Conservation (phyloP, 345 rosid species). For the Aurinia saxatilis region DNA sequence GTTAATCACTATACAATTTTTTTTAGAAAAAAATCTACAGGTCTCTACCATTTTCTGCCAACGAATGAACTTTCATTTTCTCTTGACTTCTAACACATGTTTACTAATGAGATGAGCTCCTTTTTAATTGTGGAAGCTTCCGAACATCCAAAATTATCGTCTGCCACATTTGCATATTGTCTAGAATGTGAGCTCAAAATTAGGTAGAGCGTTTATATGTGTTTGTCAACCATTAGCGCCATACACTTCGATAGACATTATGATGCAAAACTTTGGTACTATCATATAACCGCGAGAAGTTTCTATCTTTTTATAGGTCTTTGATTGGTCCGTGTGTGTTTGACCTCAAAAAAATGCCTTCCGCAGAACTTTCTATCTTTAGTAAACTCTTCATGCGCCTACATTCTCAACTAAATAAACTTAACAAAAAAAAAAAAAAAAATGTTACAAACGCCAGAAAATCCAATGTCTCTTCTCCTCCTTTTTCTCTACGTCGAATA, state of each 20-base stretch:
- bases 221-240: no score
- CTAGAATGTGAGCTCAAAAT: neutral
- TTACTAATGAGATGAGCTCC: no score
- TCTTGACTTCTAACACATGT: no score
- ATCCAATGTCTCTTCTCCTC: constrained; percentile 21
- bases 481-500: constrained; percentile 15
- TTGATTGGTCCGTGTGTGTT: constrained; percentile 16
- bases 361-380: constrained; percentile 15
- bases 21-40: no score
- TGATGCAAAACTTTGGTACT: no score
- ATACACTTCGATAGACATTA: no score
- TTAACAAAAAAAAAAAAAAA: constrained; percentile 19
- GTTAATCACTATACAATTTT: no score
- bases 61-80: no score
- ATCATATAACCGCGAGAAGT: no score
- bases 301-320: constrained; percentile 6
- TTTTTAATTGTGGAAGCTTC: neutral
- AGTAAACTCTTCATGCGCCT: constrained; percentile 19
- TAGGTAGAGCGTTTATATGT: no score
- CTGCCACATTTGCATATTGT: neutral
- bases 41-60: no score
- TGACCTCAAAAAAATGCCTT: constrained; percentile 25
- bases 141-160: neutral
- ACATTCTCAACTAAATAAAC: constrained; percentile 22
- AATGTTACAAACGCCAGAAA: constrained; percentile 17